These are phyloP conservation scores for Selaginella tamariscina DNA, from an alignment of 75 land plant genomes.

Conservation along the genomic window DNA sequence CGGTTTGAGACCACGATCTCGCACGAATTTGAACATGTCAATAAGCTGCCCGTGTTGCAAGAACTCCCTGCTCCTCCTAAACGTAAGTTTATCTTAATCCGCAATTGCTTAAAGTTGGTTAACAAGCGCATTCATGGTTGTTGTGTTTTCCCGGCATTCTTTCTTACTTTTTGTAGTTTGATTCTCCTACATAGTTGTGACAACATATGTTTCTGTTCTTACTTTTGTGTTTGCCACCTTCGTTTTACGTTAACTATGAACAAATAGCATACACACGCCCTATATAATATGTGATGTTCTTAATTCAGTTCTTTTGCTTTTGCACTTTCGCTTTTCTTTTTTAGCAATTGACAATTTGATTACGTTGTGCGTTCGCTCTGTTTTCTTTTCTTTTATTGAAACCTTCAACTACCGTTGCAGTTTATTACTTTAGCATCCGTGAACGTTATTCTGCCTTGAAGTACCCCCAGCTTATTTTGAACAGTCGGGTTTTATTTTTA, in stretches of 20 bases:
- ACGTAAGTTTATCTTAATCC: background rate
- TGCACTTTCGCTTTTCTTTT: constrained; percentile 18
- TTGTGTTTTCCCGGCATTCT: background rate
- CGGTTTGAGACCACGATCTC: background rate
- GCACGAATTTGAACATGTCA: background rate
- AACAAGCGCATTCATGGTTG: background rate
- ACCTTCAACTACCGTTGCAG: too few species aligned
- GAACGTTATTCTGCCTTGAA: constrained; percentile 8
- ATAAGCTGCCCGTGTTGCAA: background rate
- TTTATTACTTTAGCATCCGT: background rate
- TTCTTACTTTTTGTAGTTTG: background rate
- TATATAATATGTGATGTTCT: too few species aligned
- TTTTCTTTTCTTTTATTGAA: background rate
- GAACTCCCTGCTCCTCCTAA: background rate
- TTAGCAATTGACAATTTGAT: constrained; percentile 7
- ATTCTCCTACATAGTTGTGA: background rate
- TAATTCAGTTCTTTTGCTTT: too few species aligned
- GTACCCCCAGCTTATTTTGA: too few species aligned
- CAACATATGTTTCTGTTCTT: too few species aligned
- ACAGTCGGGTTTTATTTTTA: constrained; percentile 14
- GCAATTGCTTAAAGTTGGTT: background rate
- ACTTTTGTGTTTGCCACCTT: too few species aligned
- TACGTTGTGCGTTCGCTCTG: background rate
- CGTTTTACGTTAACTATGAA: too few species aligned
- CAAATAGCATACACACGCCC: too few species aligned